Evolutionary conservation across 192 early-diverging fungal genomes (phyloP).

Genomic region (Backusella macrospora): DNA sequence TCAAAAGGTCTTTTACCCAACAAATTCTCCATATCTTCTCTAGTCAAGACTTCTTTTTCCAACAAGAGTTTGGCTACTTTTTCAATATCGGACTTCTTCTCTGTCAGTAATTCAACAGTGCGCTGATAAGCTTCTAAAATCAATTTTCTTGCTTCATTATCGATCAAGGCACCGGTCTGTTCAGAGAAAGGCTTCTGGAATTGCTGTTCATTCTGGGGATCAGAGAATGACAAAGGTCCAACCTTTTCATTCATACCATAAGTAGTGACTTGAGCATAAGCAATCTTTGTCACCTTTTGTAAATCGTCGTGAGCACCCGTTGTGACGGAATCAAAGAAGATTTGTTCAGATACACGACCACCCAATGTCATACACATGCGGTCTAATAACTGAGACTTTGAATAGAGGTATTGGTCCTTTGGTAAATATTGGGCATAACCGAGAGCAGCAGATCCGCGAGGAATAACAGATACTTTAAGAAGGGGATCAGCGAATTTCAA

Average conservation of each 20-base stretch:
- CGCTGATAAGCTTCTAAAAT: constrained; percentile 80
- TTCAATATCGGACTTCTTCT: constrained; percentile 84
- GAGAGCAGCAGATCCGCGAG: constrained; percentile 91
- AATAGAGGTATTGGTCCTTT: constrained; percentile 96
- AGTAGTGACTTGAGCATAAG: constrained; percentile 92
- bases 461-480: constrained; percentile 98
- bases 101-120: constrained; percentile 83
- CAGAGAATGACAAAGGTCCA: constrained; percentile 85
- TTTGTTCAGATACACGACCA: constrained; percentile 85
- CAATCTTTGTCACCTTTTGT: constrained; percentile 96
- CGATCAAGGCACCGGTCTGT: constrained; percentile 91
- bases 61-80: constrained; percentile 91
- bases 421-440: constrained; percentile 99
- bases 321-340: constrained; percentile 94
- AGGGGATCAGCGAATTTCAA: constrained; percentile 94
- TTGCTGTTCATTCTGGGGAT: constrained; percentile 69
- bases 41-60: constrained; percentile 95
- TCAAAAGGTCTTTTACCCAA: constrained; percentile 85
- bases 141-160: constrained; percentile 89
- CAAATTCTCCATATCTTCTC: constrained; percentile 93
- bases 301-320: constrained; percentile 98
- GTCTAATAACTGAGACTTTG: constrained; percentile 88
- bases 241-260: constrained; percentile 94
- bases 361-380: constrained; percentile 90
- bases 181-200: constrained; percentile 98